Conservation (phyloP, 805 yeast genomes). For the Kodamaea kaohsiungensis region DNA sequence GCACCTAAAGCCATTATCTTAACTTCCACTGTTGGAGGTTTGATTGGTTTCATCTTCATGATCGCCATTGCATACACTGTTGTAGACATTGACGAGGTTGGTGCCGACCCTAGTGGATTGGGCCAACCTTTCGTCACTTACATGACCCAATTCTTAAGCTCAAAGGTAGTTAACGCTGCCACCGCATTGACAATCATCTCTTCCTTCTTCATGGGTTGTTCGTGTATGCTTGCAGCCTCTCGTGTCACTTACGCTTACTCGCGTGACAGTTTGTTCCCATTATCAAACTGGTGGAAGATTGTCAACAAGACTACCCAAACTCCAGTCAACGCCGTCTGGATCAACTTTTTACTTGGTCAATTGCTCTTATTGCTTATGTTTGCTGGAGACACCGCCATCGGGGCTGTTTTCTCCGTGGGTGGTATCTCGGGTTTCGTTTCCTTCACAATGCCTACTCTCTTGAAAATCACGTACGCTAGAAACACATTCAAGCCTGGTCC, state of each 20-base stretch:
- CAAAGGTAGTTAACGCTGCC: constrained; percentile 42
- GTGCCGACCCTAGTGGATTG: constrained; percentile 47
- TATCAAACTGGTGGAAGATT: constrained; percentile 47
- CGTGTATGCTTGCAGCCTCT: constrained; percentile 66
- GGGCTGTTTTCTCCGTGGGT: constrained; percentile 72
- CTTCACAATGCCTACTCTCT: constrained; percentile 61
- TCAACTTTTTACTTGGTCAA: constrained; percentile 56
- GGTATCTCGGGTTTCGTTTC: constrained; percentile 70
- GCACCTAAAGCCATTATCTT: constrained; percentile 69
- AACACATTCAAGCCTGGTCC: constrained; percentile 62
- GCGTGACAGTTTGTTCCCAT: constrained; percentile 67
- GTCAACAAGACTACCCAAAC: constrained; percentile 57
- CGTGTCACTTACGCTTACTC: constrained; percentile 68
- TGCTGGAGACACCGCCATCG: constrained; percentile 66
- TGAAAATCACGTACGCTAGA: constrained; percentile 57
- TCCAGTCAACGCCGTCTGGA: constrained; percentile 66
- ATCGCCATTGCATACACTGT: constrained; percentile 62
- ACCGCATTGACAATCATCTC: constrained; percentile 42
- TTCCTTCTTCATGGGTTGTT: constrained; percentile 51
- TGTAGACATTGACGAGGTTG: constrained; percentile 49
- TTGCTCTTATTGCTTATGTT: constrained; percentile 57
- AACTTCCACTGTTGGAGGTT: constrained; percentile 56
- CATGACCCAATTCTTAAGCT: constrained; percentile 49
- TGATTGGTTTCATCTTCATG: constrained; percentile 57
- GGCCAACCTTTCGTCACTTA: constrained; percentile 64